Conservation (phyloP, 2,329 filamentous ascomycete genomes). For the Rutstroemia sp. region DNA sequence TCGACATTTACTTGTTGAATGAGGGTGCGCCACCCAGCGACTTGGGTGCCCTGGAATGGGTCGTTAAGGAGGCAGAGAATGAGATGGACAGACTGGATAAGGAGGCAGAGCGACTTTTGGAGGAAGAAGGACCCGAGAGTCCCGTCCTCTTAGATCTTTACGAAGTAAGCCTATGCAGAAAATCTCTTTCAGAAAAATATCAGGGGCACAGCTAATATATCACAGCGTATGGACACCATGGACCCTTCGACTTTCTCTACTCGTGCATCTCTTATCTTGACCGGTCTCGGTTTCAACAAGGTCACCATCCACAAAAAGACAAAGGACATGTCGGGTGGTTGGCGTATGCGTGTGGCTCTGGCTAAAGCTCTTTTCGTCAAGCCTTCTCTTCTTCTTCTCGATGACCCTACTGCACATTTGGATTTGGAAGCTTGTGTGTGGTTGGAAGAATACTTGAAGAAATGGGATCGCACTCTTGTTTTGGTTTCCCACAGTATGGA, state of each 20-base stretch:
- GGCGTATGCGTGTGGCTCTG: conserved; percentile 98
- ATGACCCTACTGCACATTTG: conserved; percentile 98
- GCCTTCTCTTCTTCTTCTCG: conserved; percentile 88
- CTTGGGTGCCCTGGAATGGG: conserved; percentile 91
- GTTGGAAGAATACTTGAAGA: conserved; percentile 99
- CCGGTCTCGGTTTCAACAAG: conserved; percentile 99
- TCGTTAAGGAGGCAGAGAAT: conserved; percentile 86
- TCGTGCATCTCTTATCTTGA: conserved; percentile 91
- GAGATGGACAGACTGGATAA: conserved; percentile 88
- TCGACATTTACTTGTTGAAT: conserved; percentile 98
- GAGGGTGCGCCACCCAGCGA: conserved; percentile 89
- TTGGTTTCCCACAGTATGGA: conserved; percentile 97
- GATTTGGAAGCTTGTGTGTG: conserved; percentile 99
- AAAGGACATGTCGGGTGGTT: conserved; percentile 99
- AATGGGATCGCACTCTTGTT: conserved; percentile 96
- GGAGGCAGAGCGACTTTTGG: conserved; percentile 81
- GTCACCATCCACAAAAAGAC: conserved; percentile 97
- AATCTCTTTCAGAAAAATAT: neutral
- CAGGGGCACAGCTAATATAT: conserved; percentile 15
- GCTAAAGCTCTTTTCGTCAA: conserved; percentile 98
- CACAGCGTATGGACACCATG: conserved; percentile 94
- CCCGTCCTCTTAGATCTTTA: conserved; percentile 90
- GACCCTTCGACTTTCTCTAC: conserved; percentile 96
- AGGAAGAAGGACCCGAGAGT: conserved; percentile 86
- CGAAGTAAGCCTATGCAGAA: conserved; percentile 57